Evolutionary conservation across 768 basidiomycete species (phyloP), one percentile per base, ranked within the genome.

Genomic region (Tephrocybe rancida): DNA sequence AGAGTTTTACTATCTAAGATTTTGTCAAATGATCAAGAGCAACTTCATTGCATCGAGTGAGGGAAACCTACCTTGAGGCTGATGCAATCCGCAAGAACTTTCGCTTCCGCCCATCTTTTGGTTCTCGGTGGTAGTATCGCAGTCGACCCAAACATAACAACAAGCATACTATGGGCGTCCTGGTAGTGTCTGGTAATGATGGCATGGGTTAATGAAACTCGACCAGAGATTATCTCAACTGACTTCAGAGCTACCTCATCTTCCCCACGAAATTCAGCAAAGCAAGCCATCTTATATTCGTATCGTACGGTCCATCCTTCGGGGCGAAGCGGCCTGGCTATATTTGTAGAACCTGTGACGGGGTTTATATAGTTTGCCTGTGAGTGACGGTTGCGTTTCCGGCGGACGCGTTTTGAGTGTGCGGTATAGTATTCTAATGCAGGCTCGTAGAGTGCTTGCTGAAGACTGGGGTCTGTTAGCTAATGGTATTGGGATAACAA

Each of bases 91-190:
- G 92, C 94, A 2, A 98, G 79, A 1, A 98, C 97, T 68, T 95
- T 97, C 3, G 96, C 96, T 69, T 99, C 97, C 14, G 95, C 95
- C 96, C 96, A 98, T 26, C 96, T 81, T 67, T 98, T 99, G 1
- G 95, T 98, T 8, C 96, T 83, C 5, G 95, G 94, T 1, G 91
- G 92, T 7, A 97, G 73, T 45, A 91, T 88, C 4, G 86, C 85
- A 1, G 88, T 89, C 6, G 92, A 93, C 2, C 87, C 85, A 64
- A 98, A 96, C 89, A 97, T 94, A 52, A 88, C 85, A 44, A 86
- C 77, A 3, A 98, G 75, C 46, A 82, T 87, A 30, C 82, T 82
- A 73, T 96, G 96, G 11, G 92, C 93, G 62, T 97, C 95, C 69
- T 96, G 94, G 64, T 95, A 97, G 67, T 98, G 94, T 65, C 94